Evolutionary conservation across 371 early-diverging fungal genomes (phyloP).

Genomic region (Apophysomyces ossiformis): DNA sequence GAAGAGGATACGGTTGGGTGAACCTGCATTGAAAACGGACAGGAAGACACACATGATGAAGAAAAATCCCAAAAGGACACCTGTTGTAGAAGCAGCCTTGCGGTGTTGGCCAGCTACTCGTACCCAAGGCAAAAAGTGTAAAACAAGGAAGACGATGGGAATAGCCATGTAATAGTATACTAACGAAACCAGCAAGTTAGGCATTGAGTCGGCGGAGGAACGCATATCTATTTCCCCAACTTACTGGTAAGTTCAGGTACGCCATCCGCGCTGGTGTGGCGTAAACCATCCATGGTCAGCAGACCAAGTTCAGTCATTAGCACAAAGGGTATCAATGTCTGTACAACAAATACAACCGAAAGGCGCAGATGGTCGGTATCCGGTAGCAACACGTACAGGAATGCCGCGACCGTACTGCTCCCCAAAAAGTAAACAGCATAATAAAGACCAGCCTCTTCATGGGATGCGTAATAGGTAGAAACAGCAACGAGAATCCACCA

Average conservation of each 20-base stretch:
- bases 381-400: conserved; percentile 35
- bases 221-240: not conserved
- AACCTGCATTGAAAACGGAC: conserved; percentile 29
- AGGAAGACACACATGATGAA: conserved; percentile 15
- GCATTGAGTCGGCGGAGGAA: not conserved
- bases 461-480: conserved; percentile 30
- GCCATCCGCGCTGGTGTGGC: conserved; percentile 58
- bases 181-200: conserved; percentile 1
- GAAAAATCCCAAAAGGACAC: conserved; percentile 13
- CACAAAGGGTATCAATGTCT: conserved; percentile 37
- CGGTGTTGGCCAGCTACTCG: conserved; percentile 32
- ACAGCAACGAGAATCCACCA: conserved; percentile 53
- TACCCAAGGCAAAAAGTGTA: conserved; percentile 46
- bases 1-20: conserved; percentile 49
- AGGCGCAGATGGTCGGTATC: conserved; percentile 20
- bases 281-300: conserved; percentile 49
- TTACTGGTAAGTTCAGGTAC: conserved; percentile 38
- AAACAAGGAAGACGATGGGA: conserved; percentile 27
- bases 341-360: conserved; percentile 35
- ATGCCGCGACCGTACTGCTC: conserved; percentile 39
- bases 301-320: conserved; percentile 48
- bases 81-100: not conserved
- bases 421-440: conserved; percentile 45
- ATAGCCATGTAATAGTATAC: conserved; percentile 28
- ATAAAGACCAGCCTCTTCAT: conserved; percentile 44